Evolutionary conservation across 352 stramenopile genomes (phyloP).

Genomic region (Phytophthora aleatoria): DNA sequence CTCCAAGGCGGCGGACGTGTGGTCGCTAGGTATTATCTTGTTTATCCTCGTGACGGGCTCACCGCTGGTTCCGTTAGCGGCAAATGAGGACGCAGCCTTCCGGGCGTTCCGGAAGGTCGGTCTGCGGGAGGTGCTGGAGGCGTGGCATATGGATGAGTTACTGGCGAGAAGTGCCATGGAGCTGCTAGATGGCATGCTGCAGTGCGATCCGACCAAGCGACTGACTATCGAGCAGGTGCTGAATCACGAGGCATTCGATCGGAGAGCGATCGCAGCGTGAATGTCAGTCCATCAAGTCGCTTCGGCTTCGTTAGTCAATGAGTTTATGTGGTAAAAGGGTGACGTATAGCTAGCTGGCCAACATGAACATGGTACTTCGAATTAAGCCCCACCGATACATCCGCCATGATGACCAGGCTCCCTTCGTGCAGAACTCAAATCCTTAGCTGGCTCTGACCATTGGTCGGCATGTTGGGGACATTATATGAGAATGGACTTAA

Average conservation of each 20-base stretch:
- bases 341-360: too few species aligned
- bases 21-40: constrained; percentile 59
- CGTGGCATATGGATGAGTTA: constrained; percentile 3
- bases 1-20: constrained; percentile 50
- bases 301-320: too few species aligned
- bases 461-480: too few species aligned
- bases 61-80: constrained; percentile 39
- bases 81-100: constrained; percentile 10
- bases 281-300: too few species aligned
- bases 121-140: neutral
- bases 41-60: constrained; percentile 55
- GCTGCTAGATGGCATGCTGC: constrained; percentile 4
- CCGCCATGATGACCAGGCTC: too few species aligned
- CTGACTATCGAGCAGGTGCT: constrained; percentile 2
- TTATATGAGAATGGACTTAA: too few species aligned
- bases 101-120: constrained; percentile 2
- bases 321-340: too few species aligned
- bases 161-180: neutral
- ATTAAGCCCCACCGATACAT: too few species aligned
- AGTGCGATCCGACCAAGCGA: neutral
- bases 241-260: neutral
- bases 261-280: neutral
- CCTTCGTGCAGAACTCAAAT: too few species aligned
- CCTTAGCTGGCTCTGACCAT: too few species aligned
- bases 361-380: too few species aligned